Percentiles rank a stretch among this genome's conserved stretches.
Evolutionary conservation across 1,284 basidiomycete genomes (phyloP).

Genomic region (Farysia itapuensis): DNA sequence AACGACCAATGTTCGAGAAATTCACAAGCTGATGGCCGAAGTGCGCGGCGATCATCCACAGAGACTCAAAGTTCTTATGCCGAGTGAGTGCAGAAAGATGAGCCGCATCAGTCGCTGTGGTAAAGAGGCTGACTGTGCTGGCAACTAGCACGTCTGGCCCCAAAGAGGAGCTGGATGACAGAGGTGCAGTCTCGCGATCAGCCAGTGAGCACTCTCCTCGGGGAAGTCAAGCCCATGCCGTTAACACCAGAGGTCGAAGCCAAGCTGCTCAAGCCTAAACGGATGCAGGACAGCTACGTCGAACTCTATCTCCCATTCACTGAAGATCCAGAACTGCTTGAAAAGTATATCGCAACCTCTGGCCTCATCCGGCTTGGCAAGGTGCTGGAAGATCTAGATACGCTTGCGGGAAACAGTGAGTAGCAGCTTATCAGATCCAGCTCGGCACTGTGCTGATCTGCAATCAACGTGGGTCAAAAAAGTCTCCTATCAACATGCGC

Average conservation of each 20-base stretch:
- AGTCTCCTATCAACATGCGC: slow-evolving; percentile 58
- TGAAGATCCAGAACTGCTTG: slow-evolving; percentile 49
- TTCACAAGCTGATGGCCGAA: slow-evolving; percentile 36
- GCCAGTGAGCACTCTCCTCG: background rate
- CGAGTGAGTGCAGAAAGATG: slow-evolving; percentile 25
- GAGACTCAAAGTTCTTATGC: slow-evolving; percentile 35
- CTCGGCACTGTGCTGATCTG: no score
- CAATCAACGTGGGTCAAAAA: no score
- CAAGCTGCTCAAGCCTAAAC: slow-evolving; percentile 36
- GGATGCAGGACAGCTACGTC: slow-evolving; percentile 58
- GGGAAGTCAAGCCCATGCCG: background rate
- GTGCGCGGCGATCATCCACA: slow-evolving; percentile 29
- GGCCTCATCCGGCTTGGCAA: slow-evolving; percentile 58
- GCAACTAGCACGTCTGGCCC: slow-evolving; percentile 22
- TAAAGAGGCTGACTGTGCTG: no score
- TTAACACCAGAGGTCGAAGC: slow-evolving; percentile 13
- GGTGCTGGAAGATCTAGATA: slow-evolving; percentile 61
- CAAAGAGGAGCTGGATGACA: slow-evolving; percentile 34
- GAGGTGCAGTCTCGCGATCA: slow-evolving; percentile 24
- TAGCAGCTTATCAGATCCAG: no score
- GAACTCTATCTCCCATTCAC: slow-evolving; percentile 58
- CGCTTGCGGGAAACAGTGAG: slow-evolving; percentile 48
- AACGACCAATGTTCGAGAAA: slow-evolving; percentile 34
- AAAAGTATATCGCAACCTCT: slow-evolving; percentile 59
- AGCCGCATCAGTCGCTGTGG: no score